Percentiles rank a stretch among this genome's conserved stretches.
phyloP scores from a whole-genome alignment of 2,329 filamentous ascomycete genomes.

The Cercospora sojina region DNA sequence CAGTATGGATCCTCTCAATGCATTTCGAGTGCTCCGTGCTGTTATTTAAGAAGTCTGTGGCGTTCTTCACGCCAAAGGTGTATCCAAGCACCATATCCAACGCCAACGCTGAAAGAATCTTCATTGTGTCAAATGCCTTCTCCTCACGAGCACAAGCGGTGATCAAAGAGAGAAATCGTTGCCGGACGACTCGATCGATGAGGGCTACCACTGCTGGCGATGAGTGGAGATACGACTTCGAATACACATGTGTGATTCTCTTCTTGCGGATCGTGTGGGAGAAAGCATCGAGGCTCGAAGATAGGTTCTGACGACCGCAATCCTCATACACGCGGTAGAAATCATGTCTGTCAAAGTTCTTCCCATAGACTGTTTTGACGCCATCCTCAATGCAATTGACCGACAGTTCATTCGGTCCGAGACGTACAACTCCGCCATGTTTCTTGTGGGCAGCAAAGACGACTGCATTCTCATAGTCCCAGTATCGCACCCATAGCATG shows the following conservation, averaged over 20 bases:
- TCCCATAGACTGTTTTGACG: constrained; percentile 4
- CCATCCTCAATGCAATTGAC: constrained; percentile 5
- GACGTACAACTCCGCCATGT: not conserved
- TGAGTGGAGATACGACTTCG: not conserved
- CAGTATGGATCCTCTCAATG: not conserved
- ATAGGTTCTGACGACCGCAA: not conserved
- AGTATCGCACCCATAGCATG: not conserved
- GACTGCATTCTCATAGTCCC: not conserved
- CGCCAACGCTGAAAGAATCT: not conserved
- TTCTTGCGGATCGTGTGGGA: not conserved
- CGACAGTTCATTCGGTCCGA: not conserved
- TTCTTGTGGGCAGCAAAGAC: not conserved
- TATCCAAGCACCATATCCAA: not conserved
- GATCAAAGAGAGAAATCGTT: not conserved
- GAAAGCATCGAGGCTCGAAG: not conserved
- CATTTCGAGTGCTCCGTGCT: not conserved
- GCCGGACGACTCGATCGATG: not conserved
- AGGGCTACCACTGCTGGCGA: not conserved
- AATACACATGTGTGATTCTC: not conserved
- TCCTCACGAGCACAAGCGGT: not conserved
- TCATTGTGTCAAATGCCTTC: not conserved
- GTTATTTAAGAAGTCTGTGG: not conserved
- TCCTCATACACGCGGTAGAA: not conserved
- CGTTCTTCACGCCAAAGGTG: not conserved
- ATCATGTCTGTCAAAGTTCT: not conserved